Base-by-base conservation (phyloP, 2,329 filamentous ascomycete genomes). In the Ceratocystis papillata region DNA sequence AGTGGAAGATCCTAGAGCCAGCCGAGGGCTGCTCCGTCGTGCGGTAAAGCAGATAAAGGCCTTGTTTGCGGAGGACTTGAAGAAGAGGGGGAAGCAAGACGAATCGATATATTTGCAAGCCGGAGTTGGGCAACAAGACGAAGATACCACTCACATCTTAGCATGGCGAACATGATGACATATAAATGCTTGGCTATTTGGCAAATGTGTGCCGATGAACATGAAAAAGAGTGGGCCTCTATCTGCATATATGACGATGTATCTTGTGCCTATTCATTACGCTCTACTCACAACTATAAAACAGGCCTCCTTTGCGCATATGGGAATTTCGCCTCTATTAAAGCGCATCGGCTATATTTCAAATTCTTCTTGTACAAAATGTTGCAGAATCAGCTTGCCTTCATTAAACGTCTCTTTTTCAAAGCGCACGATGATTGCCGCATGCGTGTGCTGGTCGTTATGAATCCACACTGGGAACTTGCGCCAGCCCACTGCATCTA, bases 1-100 rank as follows among this genome's bases (percentile, higher is more conserved):
- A 86, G 70, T 97, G 92, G 91, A 88, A 88, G 75, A 76, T 97
- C 50, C 79, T 99, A 55, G 89, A 96, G 76, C 92, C 91, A 7
- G 93, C 93, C 0, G 85, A 94, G 72, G 91, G 89, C 5, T 83
- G 79, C 7, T 73, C 76, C 70, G 76, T 82, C 67, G 71, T 80
- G 67, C 72, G 77, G 71, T 74, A 72, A 67, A 70, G 63, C 70
- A 41, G 6, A 25, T 33, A 15, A 12, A 3, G 12, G 62, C 5
- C 57, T 62, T n/a, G 41, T 12, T n/a, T n/a, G 17, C n/a, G 57
- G 28, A n/a, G 8, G 46, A 20, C 46, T 48, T 15, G 17, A 48
- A 48, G 46, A 37, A 44, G 50, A 37, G 30, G 46, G 37, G 20
- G 15, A 55, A 12, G 25, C n/a, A 45, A 17, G 61, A 61, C 37